Evolutionary conservation across 2,329 filamentous ascomycete species (phyloP).

Genomic region (Claviceps sp.): DNA sequence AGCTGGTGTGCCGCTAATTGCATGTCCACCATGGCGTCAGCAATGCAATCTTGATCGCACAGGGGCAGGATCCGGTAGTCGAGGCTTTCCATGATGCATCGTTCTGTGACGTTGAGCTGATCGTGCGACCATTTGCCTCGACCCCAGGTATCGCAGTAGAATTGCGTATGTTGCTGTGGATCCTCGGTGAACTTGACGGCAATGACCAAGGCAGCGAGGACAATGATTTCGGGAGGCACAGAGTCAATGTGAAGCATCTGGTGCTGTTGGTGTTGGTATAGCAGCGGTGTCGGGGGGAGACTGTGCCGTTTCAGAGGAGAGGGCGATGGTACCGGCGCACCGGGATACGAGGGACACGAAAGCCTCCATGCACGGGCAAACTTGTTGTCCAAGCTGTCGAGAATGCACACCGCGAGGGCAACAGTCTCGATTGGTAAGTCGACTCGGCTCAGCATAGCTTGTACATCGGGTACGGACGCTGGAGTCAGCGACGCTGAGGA

Average conservation of each 20-base stretch:
- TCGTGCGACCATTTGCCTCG: constrained; percentile 41
- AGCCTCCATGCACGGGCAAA: constrained; percentile 51
- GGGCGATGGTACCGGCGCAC: constrained; percentile 10
- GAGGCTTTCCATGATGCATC: constrained; percentile 50
- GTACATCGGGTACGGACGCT: constrained; percentile 45
- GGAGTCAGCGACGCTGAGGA: constrained; percentile 45
- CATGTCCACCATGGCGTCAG: constrained; percentile 50
- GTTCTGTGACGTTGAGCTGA: constrained; percentile 51
- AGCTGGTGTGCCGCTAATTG: constrained; percentile 35
- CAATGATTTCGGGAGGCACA: constrained; percentile 47
- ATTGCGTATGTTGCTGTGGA: constrained; percentile 35
- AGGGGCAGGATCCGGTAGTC: constrained; percentile 50
- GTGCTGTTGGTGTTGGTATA: constrained; percentile 22
- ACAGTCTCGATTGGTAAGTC: constrained; percentile 46
- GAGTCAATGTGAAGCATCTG: constrained; percentile 51
- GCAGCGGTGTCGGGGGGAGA: constrained; percentile 26
- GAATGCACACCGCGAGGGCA: constrained; percentile 51
- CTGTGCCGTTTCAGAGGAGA: constrained; percentile 32
- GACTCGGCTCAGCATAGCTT: constrained; percentile 45
- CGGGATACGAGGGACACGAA: constrained; percentile 35
- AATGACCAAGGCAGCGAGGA: constrained; percentile 48
- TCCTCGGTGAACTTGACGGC: constrained; percentile 55
- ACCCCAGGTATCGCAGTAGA: constrained; percentile 42
- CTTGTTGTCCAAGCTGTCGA: constrained; percentile 49
- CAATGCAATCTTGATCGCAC: constrained; percentile 40